These are phyloP conservation scores for Aspergillus chevalieri DNA, from an alignment of 2,329 filamentous ascomycete genomes.

Conservation along the genomic window DNA sequence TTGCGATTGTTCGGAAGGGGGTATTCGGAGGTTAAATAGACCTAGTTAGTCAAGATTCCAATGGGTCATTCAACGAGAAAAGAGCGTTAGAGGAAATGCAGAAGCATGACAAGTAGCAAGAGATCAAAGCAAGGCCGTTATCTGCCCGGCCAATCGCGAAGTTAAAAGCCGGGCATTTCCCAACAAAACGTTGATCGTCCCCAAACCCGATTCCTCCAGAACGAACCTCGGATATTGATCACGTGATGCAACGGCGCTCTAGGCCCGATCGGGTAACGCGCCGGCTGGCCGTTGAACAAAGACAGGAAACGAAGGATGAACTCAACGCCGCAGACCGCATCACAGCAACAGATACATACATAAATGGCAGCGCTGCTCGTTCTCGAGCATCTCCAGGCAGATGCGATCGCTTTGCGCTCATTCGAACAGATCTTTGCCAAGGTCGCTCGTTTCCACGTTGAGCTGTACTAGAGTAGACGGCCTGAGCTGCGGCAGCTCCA, in stretches of 20 bases:
- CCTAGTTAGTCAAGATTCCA: background rate
- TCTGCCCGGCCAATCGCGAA: conserved; percentile 1
- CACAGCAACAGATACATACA: conserved; percentile 2
- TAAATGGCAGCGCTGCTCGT: background rate
- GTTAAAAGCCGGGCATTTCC: conserved; percentile 6
- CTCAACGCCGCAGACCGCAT: conserved; percentile 19
- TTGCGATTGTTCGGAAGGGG: background rate
- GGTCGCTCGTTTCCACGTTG: background rate
- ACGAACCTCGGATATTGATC: conserved; percentile 19
- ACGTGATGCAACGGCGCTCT: conserved; percentile 10
- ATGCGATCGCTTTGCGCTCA: background rate
- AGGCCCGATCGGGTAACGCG: background rate
- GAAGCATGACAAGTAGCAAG: background rate
- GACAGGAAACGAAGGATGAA: conserved; percentile 8
- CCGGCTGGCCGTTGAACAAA: background rate
- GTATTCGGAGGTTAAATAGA: background rate
- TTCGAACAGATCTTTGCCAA: background rate
- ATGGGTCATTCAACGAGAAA: conserved; percentile 5
- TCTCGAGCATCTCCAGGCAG: background rate
- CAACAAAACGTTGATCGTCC: conserved; percentile 20
- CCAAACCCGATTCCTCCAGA: conserved; percentile 16
- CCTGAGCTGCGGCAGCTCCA: background rate
- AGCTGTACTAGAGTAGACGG: background rate
- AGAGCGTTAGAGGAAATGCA: background rate
- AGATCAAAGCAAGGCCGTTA: background rate